Conservation (phyloP, 768 basidiomycete species). For the Arthromyces matolae region DNA sequence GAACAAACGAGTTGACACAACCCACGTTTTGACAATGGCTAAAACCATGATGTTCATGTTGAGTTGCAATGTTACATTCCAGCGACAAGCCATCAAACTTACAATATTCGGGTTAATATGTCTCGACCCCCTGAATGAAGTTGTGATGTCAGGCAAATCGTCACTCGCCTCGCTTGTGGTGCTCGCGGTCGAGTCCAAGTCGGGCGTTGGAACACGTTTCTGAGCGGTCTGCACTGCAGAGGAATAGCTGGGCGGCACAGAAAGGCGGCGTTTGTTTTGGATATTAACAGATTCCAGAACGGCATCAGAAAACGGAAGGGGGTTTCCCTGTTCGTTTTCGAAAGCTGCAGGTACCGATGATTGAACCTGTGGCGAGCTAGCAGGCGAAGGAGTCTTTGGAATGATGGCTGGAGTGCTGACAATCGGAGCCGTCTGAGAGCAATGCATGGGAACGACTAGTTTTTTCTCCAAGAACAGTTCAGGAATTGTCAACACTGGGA, state of each 20-base stretch:
- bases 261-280: conserved; percentile 14
- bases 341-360: conserved; percentile 7
- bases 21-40: conserved; percentile 64
- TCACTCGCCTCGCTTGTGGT: conserved; percentile 45
- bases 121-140: conserved; percentile 34
- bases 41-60: conserved; percentile 2
- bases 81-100: conserved; percentile 18
- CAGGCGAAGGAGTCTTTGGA: conserved; percentile 3
- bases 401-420: no score
- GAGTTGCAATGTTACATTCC: neutral
- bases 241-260: conserved; percentile 39
- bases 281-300: no score
- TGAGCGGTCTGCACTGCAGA: conserved; percentile 33
- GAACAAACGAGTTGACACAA: conserved; percentile 15
- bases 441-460: conserved; percentile 30
- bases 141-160: conserved; percentile 26
- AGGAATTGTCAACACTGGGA: conserved; percentile 51
- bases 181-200: conserved; percentile 42
- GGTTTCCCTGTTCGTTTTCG: conserved; percentile 24
- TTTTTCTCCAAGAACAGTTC: conserved; percentile 61
- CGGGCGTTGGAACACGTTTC: conserved; percentile 31
- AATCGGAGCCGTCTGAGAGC: conserved; percentile 1
- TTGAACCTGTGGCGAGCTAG: conserved; percentile 2
- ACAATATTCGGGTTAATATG: conserved; percentile 53
- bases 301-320: no score